phyloP scores from a whole-genome alignment of 1,284 basidiomycete genomes.

The Ganoderma meredithae region DNA sequence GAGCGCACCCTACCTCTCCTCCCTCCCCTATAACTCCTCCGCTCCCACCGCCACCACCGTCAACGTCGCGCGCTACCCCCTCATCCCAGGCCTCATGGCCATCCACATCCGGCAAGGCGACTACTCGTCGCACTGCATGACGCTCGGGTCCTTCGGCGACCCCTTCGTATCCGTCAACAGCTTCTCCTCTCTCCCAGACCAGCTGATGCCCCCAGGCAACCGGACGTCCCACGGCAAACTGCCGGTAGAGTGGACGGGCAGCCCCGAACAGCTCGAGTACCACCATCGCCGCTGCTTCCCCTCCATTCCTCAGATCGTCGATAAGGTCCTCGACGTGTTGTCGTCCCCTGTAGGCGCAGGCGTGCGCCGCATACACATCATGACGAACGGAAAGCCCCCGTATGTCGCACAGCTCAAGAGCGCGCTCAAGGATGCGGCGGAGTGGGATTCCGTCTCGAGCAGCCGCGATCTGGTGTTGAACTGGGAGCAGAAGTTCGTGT shows the following conservation, averaged over 20 bases:
- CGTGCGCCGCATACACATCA: conserved; percentile 54
- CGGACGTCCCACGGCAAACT: neutral
- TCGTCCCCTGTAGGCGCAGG: conserved; percentile 32
- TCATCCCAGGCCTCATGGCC: conserved; percentile 54
- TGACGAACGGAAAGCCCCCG: conserved; percentile 58
- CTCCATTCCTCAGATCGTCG: conserved; percentile 50
- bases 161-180: conserved; percentile 51
- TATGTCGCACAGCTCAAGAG: conserved; percentile 51
- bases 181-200: conserved; percentile 47
- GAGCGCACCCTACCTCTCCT: conserved; percentile 8
- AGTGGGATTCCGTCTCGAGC: conserved; percentile 39
- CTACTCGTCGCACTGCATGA: conserved; percentile 57
- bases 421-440: conserved; percentile 40
- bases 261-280: neutral
- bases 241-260: neutral
- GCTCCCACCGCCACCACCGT: neutral
- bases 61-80: neutral
- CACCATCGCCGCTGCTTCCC: conserved; percentile 60
- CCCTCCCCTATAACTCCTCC: conserved; percentile 32
- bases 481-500: conserved; percentile 48
- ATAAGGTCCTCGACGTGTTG: conserved; percentile 47
- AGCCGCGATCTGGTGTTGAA: conserved; percentile 47
- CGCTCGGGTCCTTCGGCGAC: conserved; percentile 52
- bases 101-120: conserved; percentile 71
- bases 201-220: conserved; percentile 8